Evolutionary conservation across 2,329 filamentous ascomycete species (phyloP).

Genomic region (Talaromyces sp.): DNA sequence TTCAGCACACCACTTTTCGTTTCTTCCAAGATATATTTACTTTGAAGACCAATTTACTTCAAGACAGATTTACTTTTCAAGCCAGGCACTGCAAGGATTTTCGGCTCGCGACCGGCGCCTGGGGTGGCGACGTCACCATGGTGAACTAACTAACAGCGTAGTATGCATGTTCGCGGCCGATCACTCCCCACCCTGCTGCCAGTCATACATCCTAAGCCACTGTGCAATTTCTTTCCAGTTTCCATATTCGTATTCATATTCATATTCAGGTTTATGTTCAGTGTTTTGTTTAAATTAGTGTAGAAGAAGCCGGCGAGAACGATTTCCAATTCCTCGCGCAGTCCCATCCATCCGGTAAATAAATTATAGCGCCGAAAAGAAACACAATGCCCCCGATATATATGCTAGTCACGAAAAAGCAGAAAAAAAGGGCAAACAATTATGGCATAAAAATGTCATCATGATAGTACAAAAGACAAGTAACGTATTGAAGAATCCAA

Average conservation of each 20-base stretch:
- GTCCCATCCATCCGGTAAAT: neutral
- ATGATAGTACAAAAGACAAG: neutral
- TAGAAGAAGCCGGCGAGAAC: neutral
- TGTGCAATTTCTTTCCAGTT: neutral
- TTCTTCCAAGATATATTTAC: too few species aligned
- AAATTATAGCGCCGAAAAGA: neutral
- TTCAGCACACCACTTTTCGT: neutral
- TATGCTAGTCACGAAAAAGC: neutral
- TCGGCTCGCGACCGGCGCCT: neutral
- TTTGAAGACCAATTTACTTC: too few species aligned
- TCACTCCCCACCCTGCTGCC: neutral
- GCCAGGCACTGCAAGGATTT: neutral
- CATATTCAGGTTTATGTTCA: neutral
- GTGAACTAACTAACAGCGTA: neutral
- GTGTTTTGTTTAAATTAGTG: neutral
- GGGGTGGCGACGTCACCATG: constrained; percentile 5
- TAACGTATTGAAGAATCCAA: neutral
- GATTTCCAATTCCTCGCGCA: neutral
- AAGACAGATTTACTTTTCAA: too few species aligned
- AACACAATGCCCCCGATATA: neutral
- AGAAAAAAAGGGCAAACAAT: neutral
- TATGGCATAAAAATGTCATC: constrained; percentile 1
- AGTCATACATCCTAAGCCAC: neutral
- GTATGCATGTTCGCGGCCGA: neutral
- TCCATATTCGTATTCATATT: neutral